These are phyloP conservation scores for Physaria fendleri DNA, from an alignment of 345 rosid species.

Conservation along the genomic window DNA sequence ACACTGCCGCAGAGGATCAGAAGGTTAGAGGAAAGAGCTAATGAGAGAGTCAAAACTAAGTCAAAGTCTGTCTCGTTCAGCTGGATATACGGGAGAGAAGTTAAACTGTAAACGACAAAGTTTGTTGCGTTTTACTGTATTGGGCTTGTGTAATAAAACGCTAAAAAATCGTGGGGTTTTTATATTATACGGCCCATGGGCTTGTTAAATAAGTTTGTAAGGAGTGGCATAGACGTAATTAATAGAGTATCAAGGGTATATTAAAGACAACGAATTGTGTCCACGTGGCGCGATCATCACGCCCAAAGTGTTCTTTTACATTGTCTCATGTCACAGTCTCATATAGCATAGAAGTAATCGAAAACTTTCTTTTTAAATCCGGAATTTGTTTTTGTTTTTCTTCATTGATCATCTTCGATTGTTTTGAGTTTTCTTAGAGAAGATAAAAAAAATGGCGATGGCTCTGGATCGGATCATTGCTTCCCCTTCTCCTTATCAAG, in stretches of 20 bases:
- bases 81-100: conserved; percentile 18
- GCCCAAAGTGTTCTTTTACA: background rate
- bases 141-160: background rate
- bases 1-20: conserved; percentile 31
- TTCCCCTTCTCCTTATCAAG: conserved; percentile 24
- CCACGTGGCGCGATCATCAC: conserved; percentile 5
- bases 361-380: background rate
- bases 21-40: conserved; percentile 22
- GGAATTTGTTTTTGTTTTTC: background rate
- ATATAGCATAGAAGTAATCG: conserved; percentile 24
- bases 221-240: conserved; percentile 12
- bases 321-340: background rate
- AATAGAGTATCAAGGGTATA: background rate
- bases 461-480: conserved; percentile 32
- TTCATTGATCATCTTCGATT: background rate
- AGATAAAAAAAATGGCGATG: conserved; percentile 37
- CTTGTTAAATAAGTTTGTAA: background rate
- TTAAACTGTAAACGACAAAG: background rate
- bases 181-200: conserved; percentile 13
- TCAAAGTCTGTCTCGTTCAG: conserved; percentile 4
- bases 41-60: conserved; percentile 12
- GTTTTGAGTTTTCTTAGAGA: background rate
- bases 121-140: background rate
- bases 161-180: background rate
- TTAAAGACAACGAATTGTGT: background rate